Evolutionary conservation across 2,329 filamentous ascomycete species (phyloP), one percentile per base, ranked within the genome.

Genomic region (Curvularia eragrostidis): DNA sequence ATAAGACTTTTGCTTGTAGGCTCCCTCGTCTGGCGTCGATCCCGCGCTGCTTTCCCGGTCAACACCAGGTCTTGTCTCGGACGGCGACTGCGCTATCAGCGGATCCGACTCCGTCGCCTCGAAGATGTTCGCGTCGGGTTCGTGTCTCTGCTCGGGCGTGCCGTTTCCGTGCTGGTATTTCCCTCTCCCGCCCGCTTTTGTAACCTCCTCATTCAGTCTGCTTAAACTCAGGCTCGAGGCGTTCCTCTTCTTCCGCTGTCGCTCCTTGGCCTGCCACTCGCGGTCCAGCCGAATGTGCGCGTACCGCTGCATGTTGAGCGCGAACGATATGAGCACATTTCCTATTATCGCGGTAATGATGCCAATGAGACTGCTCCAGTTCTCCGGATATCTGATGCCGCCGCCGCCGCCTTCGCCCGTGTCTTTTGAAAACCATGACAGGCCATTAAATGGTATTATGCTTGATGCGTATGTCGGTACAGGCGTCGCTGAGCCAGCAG

Each of bases 301-400:
- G 75, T 98, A 98, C 64, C 95, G 88, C 78, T 99, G 95, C 48
- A 96, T 94, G 74, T 99, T 99, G 60, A 99, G 86, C 12, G 95
- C 95, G 62, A 99, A 88, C 0, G 94, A 96, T 65, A 99, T 98
- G 52, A 99, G 84, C 32, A 97, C 82, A 71, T 99, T 99, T 54
- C 95, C 95, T 50, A 90, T 85, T 70, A 99, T 96, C 49, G 95
- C 93, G 2, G 93, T 96, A 52, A 94, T 79, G 71, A 99, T 97
- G 68, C 95, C 95, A 72, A 99, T 98, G 52, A 98, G 82, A 24
- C 93, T 96, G 46, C 93, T 96, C 93, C 94, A 98, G 63, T 76
- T 76, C 60, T 77, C 78, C 19, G 64, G 54, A 48, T 70, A 69
- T 46, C 58, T 58, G 19, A 34, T 49, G 15, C 43, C 49, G 12